Conservation (phyloP, 108 stramenopile species). For the Asterionellopsis glacialis region DNA sequence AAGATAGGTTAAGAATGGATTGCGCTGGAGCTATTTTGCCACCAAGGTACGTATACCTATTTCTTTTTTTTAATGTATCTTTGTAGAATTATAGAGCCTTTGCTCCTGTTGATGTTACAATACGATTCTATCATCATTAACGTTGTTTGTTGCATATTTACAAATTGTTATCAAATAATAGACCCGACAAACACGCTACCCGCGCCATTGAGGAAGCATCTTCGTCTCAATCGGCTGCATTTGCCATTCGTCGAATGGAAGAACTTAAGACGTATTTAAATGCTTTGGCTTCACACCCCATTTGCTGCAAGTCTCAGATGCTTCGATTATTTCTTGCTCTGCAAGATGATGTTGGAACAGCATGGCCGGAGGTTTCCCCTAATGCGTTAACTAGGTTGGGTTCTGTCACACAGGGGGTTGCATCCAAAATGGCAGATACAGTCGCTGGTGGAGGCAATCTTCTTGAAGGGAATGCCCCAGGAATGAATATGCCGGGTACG, state of each 20-base stretch:
- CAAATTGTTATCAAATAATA: too few species aligned
- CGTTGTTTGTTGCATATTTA: background rate
- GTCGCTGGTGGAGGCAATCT: slow-evolving; percentile 7
- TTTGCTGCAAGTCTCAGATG: slow-evolving; percentile 41
- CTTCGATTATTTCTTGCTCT: slow-evolving; percentile 69
- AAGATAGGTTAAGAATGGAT: slow-evolving; percentile 62
- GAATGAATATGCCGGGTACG: slow-evolving; percentile 17
- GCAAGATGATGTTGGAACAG: slow-evolving; percentile 86
- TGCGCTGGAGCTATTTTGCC: slow-evolving; percentile 79
- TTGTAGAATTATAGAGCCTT: background rate
- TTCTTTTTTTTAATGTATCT: background rate
- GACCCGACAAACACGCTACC: slow-evolving; percentile 81
- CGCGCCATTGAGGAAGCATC: slow-evolving; percentile 85
- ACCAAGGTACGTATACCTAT: slow-evolving; percentile 29
- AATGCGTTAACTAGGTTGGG: slow-evolving; percentile 72
- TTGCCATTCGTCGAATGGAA: slow-evolving; percentile 60
- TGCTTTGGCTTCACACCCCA: slow-evolving; percentile 58
- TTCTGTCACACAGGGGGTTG: slow-evolving; percentile 35
- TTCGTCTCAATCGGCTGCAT: slow-evolving; percentile 72
- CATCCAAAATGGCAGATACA: slow-evolving; percentile 24
- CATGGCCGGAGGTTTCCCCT: slow-evolving; percentile 83
- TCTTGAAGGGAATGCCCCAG: slow-evolving; percentile 21
- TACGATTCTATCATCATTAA: background rate
- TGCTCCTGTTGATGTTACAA: background rate
- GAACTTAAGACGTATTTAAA: slow-evolving; percentile 71